These are phyloP conservation scores for Cladorrhinum sp. DNA, from an alignment of 2,329 filamentous ascomycete genomes.

Conservation along the genomic window DNA sequence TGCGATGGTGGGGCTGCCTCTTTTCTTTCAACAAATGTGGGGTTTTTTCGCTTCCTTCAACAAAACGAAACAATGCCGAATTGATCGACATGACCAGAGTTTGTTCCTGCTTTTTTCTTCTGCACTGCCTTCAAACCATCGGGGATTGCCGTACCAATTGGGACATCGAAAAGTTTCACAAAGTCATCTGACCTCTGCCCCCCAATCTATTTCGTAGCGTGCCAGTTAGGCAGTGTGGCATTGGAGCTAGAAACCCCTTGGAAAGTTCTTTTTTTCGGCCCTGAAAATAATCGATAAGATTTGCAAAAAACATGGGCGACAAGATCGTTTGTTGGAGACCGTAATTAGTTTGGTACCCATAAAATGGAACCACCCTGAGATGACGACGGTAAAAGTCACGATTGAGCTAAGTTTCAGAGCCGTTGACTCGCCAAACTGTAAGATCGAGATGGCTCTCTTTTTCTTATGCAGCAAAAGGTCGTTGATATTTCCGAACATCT, in stretches of 20 bases:
- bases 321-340: background rate
- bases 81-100: background rate
- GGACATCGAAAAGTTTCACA: background rate
- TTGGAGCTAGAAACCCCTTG: background rate
- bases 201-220: background rate
- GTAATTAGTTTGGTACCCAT: background rate
- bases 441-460: background rate
- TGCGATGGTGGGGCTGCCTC: background rate
- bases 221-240: background rate
- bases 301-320: background rate
- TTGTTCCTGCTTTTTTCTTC: too few relatives aligned
- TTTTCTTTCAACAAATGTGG: background rate
- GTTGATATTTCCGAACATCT: background rate
- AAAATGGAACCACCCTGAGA: background rate
- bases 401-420: background rate
- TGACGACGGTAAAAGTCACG: too few relatives aligned
- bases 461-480: background rate
- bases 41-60: background rate
- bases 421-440: background rate
- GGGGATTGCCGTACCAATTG: background rate
- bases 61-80: background rate
- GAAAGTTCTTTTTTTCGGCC: too few relatives aligned
- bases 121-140: background rate
- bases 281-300: background rate
- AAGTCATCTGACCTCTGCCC: background rate